Evolutionary conservation across 164 flowering plant species (phyloP), one percentile per base, ranked within the genome.

Genomic region (Berberis vulgaris): DNA sequence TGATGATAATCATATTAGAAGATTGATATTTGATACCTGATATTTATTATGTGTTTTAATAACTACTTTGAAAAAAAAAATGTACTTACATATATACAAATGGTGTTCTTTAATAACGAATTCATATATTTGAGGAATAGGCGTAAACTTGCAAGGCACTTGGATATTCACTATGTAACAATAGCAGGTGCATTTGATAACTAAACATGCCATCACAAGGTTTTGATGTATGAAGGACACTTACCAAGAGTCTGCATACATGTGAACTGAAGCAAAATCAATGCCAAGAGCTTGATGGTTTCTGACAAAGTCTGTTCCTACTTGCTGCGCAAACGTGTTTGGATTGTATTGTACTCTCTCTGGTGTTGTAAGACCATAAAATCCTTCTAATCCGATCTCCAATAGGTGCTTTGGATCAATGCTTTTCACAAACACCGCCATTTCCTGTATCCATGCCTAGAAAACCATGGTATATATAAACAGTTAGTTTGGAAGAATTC

Each of bases 261-360:
- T 86, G 73, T 92, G 98, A 76, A 80, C 88, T 13, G 96, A 83
- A 49, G 98, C 96, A 71, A 86, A 92, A 82, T 92, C 98, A 72
- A 92, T 74, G 7, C 91, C 96, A 52, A 84, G 73, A 69, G 74
- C 81, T 73, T 75, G 83, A 71, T 89, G 88, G 68, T 89, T 92
- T 73, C 96, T 78, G 38, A 92, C 79, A 57, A 92, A 92, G 67
- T 92, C 98, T 10, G 98, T 92, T 63, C 98, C 96, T 53, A 86
- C 88, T 80, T 85, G 85, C 45, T 79, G 79, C 38, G 91, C 84
- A 65, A 69, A 82, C 6, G 86, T 74, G 71, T 88, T 91, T 45
- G 98, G 96, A 66, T 91, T 91, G 74, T 74, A 71, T 59, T 75
- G 81, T 69, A 78, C 80, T 69, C 79, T 86, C 7, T 81, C 71